phyloP scores from a whole-genome alignment of 2,329 filamentous ascomycete genomes.

The Hypomyces rosellus region DNA sequence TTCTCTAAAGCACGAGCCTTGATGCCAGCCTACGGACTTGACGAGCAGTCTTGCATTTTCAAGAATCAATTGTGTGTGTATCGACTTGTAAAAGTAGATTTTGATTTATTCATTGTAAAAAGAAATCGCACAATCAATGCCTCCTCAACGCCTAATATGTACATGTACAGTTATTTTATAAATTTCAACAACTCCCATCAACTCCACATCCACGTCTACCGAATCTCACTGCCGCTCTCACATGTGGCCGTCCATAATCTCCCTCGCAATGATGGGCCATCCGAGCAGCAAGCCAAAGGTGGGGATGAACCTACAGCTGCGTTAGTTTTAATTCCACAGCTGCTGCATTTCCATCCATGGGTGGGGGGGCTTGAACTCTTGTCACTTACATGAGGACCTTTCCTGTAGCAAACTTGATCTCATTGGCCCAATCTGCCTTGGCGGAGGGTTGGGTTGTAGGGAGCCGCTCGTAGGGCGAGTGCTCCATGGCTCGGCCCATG shows the following conservation, averaged over 20 bases:
- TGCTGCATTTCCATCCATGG: too few species aligned
- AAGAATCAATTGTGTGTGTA: too few species aligned
- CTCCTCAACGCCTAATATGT: slow-evolving; percentile 3
- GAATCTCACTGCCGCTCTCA: background rate
- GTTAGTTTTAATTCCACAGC: background rate
- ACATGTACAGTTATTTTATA: slow-evolving; percentile 4
- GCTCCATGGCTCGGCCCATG: slow-evolving; percentile 7
- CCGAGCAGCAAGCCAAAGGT: slow-evolving; percentile 3
- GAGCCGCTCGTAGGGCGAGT: slow-evolving; percentile 5
- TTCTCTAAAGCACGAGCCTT: too few species aligned
- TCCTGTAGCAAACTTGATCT: background rate
- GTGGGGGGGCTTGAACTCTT: too few species aligned
- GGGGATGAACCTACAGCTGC: slow-evolving; percentile 4
- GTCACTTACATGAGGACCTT: slow-evolving; percentile 9
- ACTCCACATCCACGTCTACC: background rate
- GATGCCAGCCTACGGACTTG: too few species aligned
- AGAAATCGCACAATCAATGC: background rate
- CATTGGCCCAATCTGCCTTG: slow-evolving; percentile 2
- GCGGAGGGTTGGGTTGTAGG: slow-evolving; percentile 1
- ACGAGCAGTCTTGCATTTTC: too few species aligned
- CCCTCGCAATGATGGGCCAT: slow-evolving; percentile 3
- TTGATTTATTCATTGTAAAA: too few species aligned
- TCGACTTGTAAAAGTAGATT: too few species aligned
- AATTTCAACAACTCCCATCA: background rate
- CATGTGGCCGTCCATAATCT: slow-evolving; percentile 5